phyloP scores from a whole-genome alignment of 164 flowering plant genomes.

The Tetracentron sinense region DNA sequence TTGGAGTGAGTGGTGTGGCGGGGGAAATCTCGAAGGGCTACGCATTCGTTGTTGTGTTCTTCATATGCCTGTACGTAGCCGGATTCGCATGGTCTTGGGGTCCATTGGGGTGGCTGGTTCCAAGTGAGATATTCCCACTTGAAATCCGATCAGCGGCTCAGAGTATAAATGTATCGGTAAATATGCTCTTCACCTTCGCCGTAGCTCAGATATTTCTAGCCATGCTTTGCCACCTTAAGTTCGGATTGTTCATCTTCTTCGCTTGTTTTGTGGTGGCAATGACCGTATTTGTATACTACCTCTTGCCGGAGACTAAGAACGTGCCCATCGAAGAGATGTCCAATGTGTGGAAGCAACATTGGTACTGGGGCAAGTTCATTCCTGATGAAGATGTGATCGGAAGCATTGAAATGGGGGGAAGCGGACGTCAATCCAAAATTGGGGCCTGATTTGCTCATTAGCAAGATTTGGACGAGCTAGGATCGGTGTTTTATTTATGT shows the following conservation, averaged over 20 bases:
- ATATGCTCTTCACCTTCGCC: slow-evolving; percentile 6
- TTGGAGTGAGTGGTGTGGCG: slow-evolving; percentile 12
- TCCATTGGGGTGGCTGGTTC: slow-evolving; percentile 13
- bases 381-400: background rate
- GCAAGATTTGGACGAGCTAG: too few species aligned
- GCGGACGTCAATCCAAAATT: too few species aligned
- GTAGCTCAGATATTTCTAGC: slow-evolving; percentile 15
- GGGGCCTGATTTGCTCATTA: too few species aligned
- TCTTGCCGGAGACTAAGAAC: slow-evolving; percentile 4
- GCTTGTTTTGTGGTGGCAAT: background rate
- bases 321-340: slow-evolving; percentile 10
- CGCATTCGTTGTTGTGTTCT: background rate
- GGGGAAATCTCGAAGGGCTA: slow-evolving; percentile 2
- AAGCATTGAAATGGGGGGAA: background rate
- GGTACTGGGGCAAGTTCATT: slow-evolving; percentile 8
- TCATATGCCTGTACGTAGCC: slow-evolving; percentile 15
- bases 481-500: too few species aligned
- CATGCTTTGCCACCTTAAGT: slow-evolving; percentile 6
- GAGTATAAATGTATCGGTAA: slow-evolving; percentile 13
- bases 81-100: slow-evolving; percentile 21
- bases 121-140: slow-evolving; percentile 16
- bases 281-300: slow-evolving; percentile 3
- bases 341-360: slow-evolving; percentile 5
- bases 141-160: slow-evolving; percentile 17
- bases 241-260: slow-evolving; percentile 1